Conservation (phyloP, 176 grass and related monocot species). For the Typha latifolia region DNA sequence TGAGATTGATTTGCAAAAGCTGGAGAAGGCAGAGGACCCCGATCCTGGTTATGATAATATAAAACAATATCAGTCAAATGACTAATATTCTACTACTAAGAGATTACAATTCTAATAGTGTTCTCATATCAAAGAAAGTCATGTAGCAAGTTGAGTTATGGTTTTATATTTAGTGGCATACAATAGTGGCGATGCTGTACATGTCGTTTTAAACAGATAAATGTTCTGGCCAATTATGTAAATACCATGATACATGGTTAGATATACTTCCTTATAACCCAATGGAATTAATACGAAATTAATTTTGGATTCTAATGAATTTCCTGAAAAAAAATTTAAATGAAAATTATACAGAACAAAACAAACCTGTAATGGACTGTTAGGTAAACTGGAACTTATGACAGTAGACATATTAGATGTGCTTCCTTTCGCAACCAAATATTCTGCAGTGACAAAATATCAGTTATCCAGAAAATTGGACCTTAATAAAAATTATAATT, state of each 20-base stretch:
- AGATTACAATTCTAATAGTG: too few relatives aligned
- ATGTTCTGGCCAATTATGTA: background rate
- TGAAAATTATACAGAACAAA: slow-evolving; percentile 12
- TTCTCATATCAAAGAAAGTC: too few relatives aligned
- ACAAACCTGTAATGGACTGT: slow-evolving; percentile 47
- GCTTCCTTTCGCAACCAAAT: slow-evolving; percentile 39
- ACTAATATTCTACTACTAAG: background rate
- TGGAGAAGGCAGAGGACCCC: slow-evolving; percentile 32
- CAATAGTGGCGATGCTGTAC: too few relatives aligned
- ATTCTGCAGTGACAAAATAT: slow-evolving; percentile 46
- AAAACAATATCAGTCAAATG: slow-evolving; percentile 9
- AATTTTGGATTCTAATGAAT: slow-evolving; percentile 16
- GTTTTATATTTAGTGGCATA: too few relatives aligned
- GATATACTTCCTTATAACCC: too few relatives aligned
- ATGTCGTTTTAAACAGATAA: too few relatives aligned
- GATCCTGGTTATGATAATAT: slow-evolving; percentile 40
- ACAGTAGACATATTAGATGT: slow-evolving; percentile 49
- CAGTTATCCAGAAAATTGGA: slow-evolving; percentile 5
- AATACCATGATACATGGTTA: background rate
- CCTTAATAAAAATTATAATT: background rate
- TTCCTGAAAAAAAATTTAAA: slow-evolving; percentile 1
- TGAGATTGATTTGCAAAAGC: slow-evolving; percentile 36
- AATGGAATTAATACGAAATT: slow-evolving; percentile 45
- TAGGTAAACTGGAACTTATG: slow-evolving; percentile 49
- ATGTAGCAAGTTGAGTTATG: too few relatives aligned